Conservation (phyloP, 1,139 yeast species). For the Candida dubliniensis region DNA sequence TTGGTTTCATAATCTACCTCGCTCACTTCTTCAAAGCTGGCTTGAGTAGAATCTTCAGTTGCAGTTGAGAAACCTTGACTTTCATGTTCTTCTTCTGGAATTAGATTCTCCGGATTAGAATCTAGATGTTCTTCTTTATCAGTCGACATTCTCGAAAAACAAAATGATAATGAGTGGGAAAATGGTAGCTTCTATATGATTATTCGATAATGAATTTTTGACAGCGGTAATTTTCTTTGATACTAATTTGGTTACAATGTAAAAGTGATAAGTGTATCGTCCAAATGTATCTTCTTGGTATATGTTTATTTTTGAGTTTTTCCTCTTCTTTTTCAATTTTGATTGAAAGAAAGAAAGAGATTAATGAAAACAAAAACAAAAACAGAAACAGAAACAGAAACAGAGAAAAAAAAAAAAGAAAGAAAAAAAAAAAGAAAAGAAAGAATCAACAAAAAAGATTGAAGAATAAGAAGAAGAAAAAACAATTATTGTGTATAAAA, state of each 20-base stretch:
- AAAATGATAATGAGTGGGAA: too few relatives aligned
- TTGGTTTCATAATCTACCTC: background rate
- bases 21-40: slow-evolving; percentile 2
- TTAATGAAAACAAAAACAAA: slow-evolving; percentile 1
- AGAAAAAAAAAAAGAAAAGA: background rate
- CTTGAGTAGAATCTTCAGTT: slow-evolving; percentile 3
- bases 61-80: background rate
- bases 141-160: too few relatives aligned
- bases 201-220: too few relatives aligned
- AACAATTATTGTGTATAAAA: background rate
- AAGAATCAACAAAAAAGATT: background rate
- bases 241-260: too few relatives aligned
- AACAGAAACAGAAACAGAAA: background rate
- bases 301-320: too few relatives aligned
- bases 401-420: background rate
- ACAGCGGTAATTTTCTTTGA: too few relatives aligned
- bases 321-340: background rate
- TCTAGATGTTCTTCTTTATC: too few relatives aligned
- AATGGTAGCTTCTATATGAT: too few relatives aligned
- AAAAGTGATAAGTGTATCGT: too few relatives aligned
- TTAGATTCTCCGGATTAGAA: too few relatives aligned
- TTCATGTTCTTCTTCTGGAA: too few relatives aligned
- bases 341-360: background rate
- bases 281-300: too few relatives aligned
- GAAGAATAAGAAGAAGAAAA: background rate